A percentile compares a stretch with the other conserved stretches of the same genome.
Evolutionary conservation across 257 asterid genomes (phyloP).

Genomic region (Scutellaria barbata): DNA sequence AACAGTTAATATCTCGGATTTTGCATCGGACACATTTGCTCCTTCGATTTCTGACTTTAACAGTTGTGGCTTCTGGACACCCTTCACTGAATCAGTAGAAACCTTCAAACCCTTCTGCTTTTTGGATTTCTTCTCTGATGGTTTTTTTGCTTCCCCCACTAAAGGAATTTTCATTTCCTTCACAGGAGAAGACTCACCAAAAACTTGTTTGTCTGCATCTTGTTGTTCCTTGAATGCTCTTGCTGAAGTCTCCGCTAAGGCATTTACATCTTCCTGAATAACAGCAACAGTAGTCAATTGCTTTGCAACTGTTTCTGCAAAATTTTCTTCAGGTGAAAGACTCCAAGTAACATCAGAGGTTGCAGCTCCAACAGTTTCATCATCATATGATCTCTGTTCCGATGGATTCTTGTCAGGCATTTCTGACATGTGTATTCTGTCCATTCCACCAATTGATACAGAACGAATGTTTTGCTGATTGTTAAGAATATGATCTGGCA

Average conservation of each 20-base stretch:
- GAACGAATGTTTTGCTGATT: constrained; percentile 39
- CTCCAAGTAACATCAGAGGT: constrained; percentile 38
- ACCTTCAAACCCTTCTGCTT: constrained; percentile 81
- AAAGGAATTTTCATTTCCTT: constrained; percentile 60
- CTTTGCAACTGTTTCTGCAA: constrained; percentile 41
- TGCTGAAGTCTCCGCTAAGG: constrained; percentile 35
- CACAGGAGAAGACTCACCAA: constrained; percentile 44
- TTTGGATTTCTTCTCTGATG: constrained; percentile 79
- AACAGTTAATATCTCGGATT: constrained; percentile 40
- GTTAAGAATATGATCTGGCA: constrained; percentile 46
- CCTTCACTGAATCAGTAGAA: constrained; percentile 52
- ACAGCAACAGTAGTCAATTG: constrained; percentile 28
- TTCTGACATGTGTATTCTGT: constrained; percentile 39
- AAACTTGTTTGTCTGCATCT: constrained; percentile 43
- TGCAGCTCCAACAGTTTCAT: constrained; percentile 38
- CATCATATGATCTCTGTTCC: constrained; percentile 43
- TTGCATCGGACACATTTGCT: constrained; percentile 38
- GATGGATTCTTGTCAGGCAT: constrained; percentile 28
- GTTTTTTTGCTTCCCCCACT: constrained; percentile 58
- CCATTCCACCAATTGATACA: constrained; percentile 36
- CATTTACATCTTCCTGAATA: constrained; percentile 36
- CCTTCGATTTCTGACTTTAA: constrained; percentile 52
- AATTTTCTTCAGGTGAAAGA: constrained; percentile 41
- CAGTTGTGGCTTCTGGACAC: constrained; percentile 53
- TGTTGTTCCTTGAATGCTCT: constrained; percentile 39